Conservation (phyloP, 805 yeast species). For the Candida sakaeoensis region DNA sequence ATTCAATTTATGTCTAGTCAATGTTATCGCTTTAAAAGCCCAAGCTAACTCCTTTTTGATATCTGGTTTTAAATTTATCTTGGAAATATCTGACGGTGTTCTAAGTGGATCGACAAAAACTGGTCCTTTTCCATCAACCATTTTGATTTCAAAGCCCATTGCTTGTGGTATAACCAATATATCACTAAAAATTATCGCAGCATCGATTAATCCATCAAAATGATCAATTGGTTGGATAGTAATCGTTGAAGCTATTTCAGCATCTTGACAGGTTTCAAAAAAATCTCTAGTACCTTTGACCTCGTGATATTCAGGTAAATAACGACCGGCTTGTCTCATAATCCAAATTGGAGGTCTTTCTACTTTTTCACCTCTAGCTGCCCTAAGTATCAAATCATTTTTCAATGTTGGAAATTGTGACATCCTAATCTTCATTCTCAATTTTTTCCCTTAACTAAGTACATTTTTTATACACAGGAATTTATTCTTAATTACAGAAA, state of each 20-base stretch:
- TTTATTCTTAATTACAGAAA: no score
- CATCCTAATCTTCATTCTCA: conserved; percentile 15
- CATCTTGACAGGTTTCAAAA: conserved; percentile 91
- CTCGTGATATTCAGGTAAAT: conserved; percentile 85
- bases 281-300: conserved; percentile 85
- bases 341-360: conserved; percentile 99
- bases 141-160: conserved; percentile 91
- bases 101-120: conserved; percentile 87
- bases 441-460: background rate
- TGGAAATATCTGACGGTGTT: conserved; percentile 59
- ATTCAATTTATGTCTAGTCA: conserved; percentile 78
- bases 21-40: conserved; percentile 91
- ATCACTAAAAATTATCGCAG: conserved; percentile 95
- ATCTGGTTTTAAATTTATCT: conserved; percentile 61
- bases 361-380: conserved; percentile 85
- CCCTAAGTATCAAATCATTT: conserved; percentile 87
- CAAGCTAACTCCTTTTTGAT: conserved; percentile 77
- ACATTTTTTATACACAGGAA: no score
- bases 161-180: conserved; percentile 97
- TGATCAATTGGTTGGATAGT: conserved; percentile 95
- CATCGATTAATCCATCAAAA: conserved; percentile 85
- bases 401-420: conserved; percentile 67
- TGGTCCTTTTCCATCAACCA: conserved; percentile 95
- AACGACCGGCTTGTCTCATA: conserved; percentile 98
- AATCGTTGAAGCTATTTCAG: conserved; percentile 89